phyloP scores from a whole-genome alignment of 2,329 filamentous ascomycete species.

The Cryphonectria radicalis region DNA sequence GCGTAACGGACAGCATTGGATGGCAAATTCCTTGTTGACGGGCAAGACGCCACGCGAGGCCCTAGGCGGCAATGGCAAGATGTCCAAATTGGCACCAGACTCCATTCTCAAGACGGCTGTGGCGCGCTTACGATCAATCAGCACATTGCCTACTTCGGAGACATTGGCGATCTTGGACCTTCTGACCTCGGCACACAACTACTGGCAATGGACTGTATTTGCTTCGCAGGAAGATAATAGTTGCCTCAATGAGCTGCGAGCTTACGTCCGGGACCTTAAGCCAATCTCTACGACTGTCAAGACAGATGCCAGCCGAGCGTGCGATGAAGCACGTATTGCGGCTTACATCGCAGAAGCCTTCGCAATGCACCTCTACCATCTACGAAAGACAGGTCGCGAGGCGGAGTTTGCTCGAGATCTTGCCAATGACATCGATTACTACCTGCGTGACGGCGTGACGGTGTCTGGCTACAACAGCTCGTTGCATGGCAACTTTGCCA shows the following conservation, averaged over 20 bases:
- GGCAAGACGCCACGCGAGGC: conserved; percentile 82
- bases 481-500: conserved; percentile 81
- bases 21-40: conserved; percentile 90
- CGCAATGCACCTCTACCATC: conserved; percentile 87
- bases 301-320: conserved; percentile 59
- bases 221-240: conserved; percentile 73
- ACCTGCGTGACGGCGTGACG: conserved; percentile 75
- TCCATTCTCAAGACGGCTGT: conserved; percentile 79
- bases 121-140: conserved; percentile 68
- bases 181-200: conserved; percentile 84
- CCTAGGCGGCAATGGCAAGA: conserved; percentile 60
- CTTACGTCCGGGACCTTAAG: conserved; percentile 67
- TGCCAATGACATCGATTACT: conserved; percentile 77
- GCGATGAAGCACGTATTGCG: conserved; percentile 71
- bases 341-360: conserved; percentile 86
- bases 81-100: conserved; percentile 53
- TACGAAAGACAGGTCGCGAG: conserved; percentile 74
- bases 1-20: conserved; percentile 91
- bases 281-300: conserved; percentile 57
- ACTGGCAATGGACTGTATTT: conserved; percentile 93
- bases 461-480: conserved; percentile 87
- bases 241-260: conserved; percentile 74
- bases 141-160: conserved; percentile 65
- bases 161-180: conserved; percentile 83
- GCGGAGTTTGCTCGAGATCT: conserved; percentile 70